Percentiles rank a stretch among this genome's conserved stretches.
Conservation (phyloP, 176 grass and related monocot genomes). For the Carex cristatella region DNA sequence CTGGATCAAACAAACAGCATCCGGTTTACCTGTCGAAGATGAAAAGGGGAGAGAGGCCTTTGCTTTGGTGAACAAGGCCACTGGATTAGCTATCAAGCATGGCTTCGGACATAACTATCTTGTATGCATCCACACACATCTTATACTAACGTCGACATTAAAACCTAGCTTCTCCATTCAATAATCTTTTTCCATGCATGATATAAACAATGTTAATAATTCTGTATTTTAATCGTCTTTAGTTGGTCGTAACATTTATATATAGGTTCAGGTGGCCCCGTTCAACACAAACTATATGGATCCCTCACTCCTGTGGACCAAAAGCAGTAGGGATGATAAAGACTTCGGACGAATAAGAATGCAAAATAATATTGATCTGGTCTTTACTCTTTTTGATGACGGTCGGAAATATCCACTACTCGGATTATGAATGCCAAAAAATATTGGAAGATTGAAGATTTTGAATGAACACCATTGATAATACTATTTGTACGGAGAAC, state of each 20-base stretch:
- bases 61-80: slow-evolving; percentile 67
- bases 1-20: slow-evolving; percentile 59
- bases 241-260: background rate
- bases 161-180: no score
- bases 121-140: slow-evolving; percentile 6
- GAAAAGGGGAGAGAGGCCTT: slow-evolving; percentile 45
- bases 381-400: background rate
- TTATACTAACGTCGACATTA: no score
- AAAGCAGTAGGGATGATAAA: no score
- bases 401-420: background rate
- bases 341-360: no score
- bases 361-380: background rate
- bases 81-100: slow-evolving; percentile 71
- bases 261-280: background rate
- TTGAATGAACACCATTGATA: background rate
- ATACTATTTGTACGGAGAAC: no score
- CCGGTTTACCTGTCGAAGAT: slow-evolving; percentile 49
- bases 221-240: background rate
- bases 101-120: slow-evolving; percentile 59
- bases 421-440: background rate
- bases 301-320: background rate
- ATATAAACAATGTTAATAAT: no score
- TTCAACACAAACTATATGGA: background rate
- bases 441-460: slow-evolving; percentile 9
- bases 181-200: no score